These are phyloP conservation scores for Datura wrightii DNA, from an alignment of 257 asterid genomes.

Conservation along the genomic window DNA sequence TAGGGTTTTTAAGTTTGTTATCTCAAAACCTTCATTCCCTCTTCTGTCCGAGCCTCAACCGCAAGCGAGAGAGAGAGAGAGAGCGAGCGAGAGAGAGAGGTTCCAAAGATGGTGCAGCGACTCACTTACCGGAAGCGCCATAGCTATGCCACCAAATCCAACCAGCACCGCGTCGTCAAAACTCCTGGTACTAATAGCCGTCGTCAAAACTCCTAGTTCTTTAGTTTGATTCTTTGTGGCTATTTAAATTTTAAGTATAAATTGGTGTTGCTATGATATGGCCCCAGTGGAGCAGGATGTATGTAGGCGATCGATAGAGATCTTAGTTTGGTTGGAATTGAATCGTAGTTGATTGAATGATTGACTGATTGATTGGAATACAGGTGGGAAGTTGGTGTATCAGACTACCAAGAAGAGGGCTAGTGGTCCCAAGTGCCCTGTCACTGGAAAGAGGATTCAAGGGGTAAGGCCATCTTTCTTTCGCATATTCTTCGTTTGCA, in stretches of 20 bases:
- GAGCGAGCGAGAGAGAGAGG: neutral
- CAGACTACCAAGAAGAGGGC: slow-evolving; percentile 35
- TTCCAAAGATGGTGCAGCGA: slow-evolving; percentile 36
- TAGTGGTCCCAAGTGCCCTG: slow-evolving; percentile 38
- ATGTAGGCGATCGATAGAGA: neutral
- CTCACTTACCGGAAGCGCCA: slow-evolving; percentile 39
- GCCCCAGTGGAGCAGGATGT: neutral
- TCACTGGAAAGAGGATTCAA: slow-evolving; percentile 39
- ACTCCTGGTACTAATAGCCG: slow-evolving; percentile 29
- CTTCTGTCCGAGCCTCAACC: neutral
- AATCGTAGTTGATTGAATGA: neutral
- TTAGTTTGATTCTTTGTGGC: neutral
- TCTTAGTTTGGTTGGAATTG: neutral
- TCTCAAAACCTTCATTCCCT: neutral
- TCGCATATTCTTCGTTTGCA: neutral
- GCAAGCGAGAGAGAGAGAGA: slow-evolving; percentile 1
- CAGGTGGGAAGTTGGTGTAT: slow-evolving; percentile 26
- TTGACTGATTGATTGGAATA: slow-evolving; percentile 7
- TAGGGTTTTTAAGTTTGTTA: neutral
- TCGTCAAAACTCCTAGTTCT: neutral
- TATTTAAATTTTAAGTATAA: neutral
- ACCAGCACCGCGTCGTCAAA: slow-evolving; percentile 39
- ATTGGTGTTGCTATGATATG: neutral
- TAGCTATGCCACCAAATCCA: slow-evolving; percentile 43
- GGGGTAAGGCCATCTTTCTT: neutral